Evolutionary conservation across 768 basidiomycete genomes (phyloP), one percentile per base, ranked within the genome.

Genomic region (Amanita subjunquillea): DNA sequence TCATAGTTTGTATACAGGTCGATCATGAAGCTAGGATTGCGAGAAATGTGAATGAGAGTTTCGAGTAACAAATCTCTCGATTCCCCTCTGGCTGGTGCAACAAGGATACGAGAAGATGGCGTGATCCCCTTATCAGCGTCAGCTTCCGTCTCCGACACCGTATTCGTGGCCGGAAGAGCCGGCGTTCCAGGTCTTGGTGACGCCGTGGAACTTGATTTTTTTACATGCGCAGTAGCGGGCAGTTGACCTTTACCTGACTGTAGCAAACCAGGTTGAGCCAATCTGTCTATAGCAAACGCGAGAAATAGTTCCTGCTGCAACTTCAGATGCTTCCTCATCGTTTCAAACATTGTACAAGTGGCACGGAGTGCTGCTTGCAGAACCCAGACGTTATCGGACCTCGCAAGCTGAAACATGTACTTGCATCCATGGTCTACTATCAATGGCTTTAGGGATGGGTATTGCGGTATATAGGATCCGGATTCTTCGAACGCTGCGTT

Each of bases 1-100:
- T 99, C 96, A 66, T 97, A 99, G 65, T 98, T 99, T 51, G 83
- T 77, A 71, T 91, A 99, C 12, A 96, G 72, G 61, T 98, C 92
- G 43, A 95, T 90, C 87, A 96, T 91, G 71, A 95, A 94, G 62
- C 85, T 89, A 2, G 89, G 81, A 59, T 87, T 82, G 2, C 86
- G 75, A 13, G 89, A 85, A 41, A 94, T 79, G 50, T 89, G 85
- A 50, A 78, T 78, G 23, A 98, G 70, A 4, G 87, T 87, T 66
- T 97, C 95, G 54, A 99, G 71, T 60, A 98, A 83, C 52, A 98
- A 70, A 61, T 95, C 90, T 22, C 92, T 80, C 7, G 85, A 90
- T 67, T 93, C 91, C 29, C 86, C 89, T 10, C 85, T 80, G 1
- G 91, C 92, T 3, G 91, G 91, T 37, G 83, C 70, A 25, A 85